A percentile compares a stretch with the other conserved stretches of the same genome.
phyloP scores from a whole-genome alignment of 2,329 filamentous ascomycete genomes.

The Trichoderma sp. region DNA sequence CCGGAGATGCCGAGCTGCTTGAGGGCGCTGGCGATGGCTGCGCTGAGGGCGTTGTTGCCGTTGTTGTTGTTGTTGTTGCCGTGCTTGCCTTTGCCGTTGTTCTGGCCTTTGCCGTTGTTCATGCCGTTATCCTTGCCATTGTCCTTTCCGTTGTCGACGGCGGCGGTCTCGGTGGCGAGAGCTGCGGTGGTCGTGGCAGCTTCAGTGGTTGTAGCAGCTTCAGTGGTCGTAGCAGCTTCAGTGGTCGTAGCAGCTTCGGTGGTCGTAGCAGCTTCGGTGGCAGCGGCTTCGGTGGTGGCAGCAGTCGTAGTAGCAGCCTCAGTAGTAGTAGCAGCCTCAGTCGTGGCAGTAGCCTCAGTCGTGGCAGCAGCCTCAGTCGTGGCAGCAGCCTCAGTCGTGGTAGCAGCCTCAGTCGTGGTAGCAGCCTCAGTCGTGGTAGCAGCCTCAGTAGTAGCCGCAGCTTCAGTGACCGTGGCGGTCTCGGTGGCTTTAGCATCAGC shows the following conservation, averaged over 20 bases:
- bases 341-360: not conserved
- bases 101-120: slow-evolving; percentile 10
- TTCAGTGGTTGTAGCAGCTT: not conserved
- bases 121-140: slow-evolving; percentile 8
- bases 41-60: slow-evolving; percentile 23
- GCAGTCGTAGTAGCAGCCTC: not conserved
- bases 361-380: not conserved
- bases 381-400: not conserved
- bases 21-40: slow-evolving; percentile 27
- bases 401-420: not conserved
- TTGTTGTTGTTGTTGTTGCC: slow-evolving; percentile 22
- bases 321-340: not conserved
- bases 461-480: not conserved
- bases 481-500: not conserved
- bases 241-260: not conserved
- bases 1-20: slow-evolving; percentile 29
- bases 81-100: not conserved
- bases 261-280: not conserved
- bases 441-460: not conserved
- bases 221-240: not conserved
- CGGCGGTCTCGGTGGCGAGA: not conserved
- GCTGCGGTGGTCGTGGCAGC: not conserved
- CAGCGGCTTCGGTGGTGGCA: not conserved
- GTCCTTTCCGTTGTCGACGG: slow-evolving; percentile 2
- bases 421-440: not conserved